Base-by-base conservation (phyloP, 352 stramenopile species). In the Stephanocyclus meneghinianus region DNA sequence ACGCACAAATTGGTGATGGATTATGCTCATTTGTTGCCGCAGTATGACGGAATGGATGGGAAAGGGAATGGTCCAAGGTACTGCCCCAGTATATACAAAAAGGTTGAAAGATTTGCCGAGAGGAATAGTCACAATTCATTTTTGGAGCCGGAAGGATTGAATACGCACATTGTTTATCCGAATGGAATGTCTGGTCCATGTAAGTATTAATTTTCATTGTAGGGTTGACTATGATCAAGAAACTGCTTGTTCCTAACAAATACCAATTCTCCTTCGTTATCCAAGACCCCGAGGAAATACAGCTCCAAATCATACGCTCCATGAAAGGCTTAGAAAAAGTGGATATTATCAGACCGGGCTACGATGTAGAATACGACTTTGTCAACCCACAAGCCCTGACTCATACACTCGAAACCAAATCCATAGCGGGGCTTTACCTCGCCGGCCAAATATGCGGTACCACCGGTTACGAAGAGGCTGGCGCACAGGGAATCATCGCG, bases 341-440 rank as follows among this genome's bases (percentile, higher is more conserved):
- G 44, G 92, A 98, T 60, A 97, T 99, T 72, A 83, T 99, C 18
- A 92, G 95, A 8, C 94, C 96, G 26, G 97, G 96, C 26, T 99
- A 99, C 81, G 96, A 98, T n/a, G 97, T 99, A n/a, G 97, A 99
- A 88, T 99, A 99, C 80, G 97, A 99, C 90, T 99, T 96, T 82
- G 91, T 99, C 48, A 97, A 99, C 76, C 96, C 97, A 10, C 92
- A 95, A 70, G 95, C 93, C 26, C 87, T 98, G 8, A 93, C 95
- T 35, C 90, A 97, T 55, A 98, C 95, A 21, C 88, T 99, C 10
- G 96, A 98, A 89, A 98, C 95, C 5, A 98, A 98, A 84, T 91
- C 94, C 71, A 95, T 98, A 50, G 65, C 64, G 18, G 92, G 92
- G 26, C 83, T 99, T 44, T 99, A 96, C 83, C 89, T 99, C 15